Evolutionary conservation across 306 rosid species (phyloP), one percentile per base, ranked within the genome.

Genomic region (Begonia peltatifolia): DNA sequence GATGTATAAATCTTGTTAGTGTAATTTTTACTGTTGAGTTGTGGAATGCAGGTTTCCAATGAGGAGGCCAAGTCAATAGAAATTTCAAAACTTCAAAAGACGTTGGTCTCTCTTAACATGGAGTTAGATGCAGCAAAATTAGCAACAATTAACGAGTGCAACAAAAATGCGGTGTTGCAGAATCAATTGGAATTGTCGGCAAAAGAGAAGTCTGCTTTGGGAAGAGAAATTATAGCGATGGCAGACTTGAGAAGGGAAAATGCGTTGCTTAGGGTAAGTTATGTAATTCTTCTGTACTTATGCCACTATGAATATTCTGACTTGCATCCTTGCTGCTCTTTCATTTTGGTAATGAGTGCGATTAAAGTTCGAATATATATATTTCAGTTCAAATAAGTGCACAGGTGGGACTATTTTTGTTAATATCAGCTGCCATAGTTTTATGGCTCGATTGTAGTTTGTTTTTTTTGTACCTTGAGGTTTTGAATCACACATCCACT

Each of bases 101-200:
- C 67, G 73, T 14, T 79, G 67, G 84, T 79, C 68, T 83, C 99
- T 57, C 60, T 73, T 70, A 86, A 69, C 55, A 86, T 90, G 64
- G 92, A 86, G 74, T 68, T 90, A 41, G 99, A 86, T 66, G 88
- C 94, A 10, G 84, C 94, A 10, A 90, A 90, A 59, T 63, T 86
- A 68, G 86, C 87, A 12, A 70, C 92, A 67, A 83, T 90, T 51
- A 86, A 90, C 59, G 99, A 90, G 72, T 90, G 83, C 76, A 86
- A 90, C 78, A 90, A 83, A 79, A 90, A 79, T 73, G 94, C 84
- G 12, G 81, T 81, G 75, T 75, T 90, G 63, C 84, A 83, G 63
- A 86, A 81, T 76, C 99, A 83, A 75, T 57, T 86, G 68, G 96
- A 79, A 47, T 68, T 83, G 67, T 80, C 85, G 10, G 42, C 59